phyloP scores from a whole-genome alignment of 1,284 basidiomycete genomes.

The Ganoderma lingzhi region DNA sequence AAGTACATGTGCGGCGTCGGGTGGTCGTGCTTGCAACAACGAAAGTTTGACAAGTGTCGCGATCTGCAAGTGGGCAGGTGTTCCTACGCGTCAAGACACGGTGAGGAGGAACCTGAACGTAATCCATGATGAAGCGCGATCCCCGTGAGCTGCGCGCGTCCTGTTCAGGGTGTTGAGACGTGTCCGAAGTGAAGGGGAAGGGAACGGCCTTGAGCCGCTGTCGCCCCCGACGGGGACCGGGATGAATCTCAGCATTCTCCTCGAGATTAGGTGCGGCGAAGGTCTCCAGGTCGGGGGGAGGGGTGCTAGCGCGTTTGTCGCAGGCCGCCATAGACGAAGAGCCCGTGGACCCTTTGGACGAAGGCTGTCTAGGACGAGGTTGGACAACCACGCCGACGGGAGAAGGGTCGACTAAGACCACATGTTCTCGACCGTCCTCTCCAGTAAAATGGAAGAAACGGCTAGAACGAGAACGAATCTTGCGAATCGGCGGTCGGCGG shows the following conservation, averaged over 20 bases:
- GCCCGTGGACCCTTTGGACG: not conserved
- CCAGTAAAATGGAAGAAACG: not conserved
- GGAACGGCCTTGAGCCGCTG: not conserved
- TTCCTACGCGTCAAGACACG: not conserved
- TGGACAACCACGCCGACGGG: not conserved
- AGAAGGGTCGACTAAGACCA: not conserved
- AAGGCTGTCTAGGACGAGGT: not conserved
- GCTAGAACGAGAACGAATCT: not conserved
- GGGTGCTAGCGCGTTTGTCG: not conserved
- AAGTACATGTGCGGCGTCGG: not conserved
- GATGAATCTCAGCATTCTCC: not conserved
- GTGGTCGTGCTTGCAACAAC: not conserved
- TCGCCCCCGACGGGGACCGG: not conserved
- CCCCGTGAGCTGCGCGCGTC: not conserved
- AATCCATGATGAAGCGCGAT: not conserved
- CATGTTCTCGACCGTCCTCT: not conserved
- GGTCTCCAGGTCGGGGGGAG: not conserved
- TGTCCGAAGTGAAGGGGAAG: not conserved
- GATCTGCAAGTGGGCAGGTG: not conserved
- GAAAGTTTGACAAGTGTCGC: not conserved
- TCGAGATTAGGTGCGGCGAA: not conserved
- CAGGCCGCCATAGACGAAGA: not conserved
- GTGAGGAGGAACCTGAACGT: not conserved
- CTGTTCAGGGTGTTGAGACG: no score
- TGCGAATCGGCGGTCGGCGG: not conserved